Percentiles rank a stretch among this genome's conserved stretches.
Evolutionary conservation across 305 asterid species (phyloP).

Genomic region (Solanum chacoense): DNA sequence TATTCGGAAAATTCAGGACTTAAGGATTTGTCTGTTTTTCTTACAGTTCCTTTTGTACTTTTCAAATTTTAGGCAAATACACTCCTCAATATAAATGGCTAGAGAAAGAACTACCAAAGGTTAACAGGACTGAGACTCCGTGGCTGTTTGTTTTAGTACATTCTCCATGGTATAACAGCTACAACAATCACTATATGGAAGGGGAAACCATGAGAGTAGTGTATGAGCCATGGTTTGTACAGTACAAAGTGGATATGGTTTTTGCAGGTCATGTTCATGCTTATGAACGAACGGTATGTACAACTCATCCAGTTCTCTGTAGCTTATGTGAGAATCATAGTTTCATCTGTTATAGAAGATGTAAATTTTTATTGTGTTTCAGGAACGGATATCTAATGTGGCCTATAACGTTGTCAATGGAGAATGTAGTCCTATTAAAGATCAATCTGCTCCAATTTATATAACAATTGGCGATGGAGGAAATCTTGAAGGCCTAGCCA

Average conservation of each 20-base stretch:
- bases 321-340: background rate
- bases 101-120: slow-evolving; percentile 52
- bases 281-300: slow-evolving; percentile 50
- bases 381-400: slow-evolving; percentile 60
- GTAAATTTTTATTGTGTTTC: background rate
- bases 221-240: slow-evolving; percentile 64
- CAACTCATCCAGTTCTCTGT: background rate
- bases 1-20: background rate
- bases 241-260: slow-evolving; percentile 72
- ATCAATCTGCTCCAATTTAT: slow-evolving; percentile 61
- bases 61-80: slow-evolving; percentile 38
- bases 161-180: slow-evolving; percentile 89
- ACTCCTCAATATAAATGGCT: slow-evolving; percentile 82
- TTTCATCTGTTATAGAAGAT: background rate
- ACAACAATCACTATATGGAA: slow-evolving; percentile 71
- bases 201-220: slow-evolving; percentile 70
- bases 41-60: background rate
- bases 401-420: slow-evolving; percentile 54
- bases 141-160: slow-evolving; percentile 83
- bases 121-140: slow-evolving; percentile 71
- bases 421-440: slow-evolving; percentile 35
- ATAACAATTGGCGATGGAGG: slow-evolving; percentile 80
- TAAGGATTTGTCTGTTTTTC: background rate
- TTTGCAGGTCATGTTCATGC: slow-evolving; percentile 96
- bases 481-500: slow-evolving; percentile 59